Base-by-base conservation (phyloP, 1,139 yeast species). In the Pichia sp. region DNA sequence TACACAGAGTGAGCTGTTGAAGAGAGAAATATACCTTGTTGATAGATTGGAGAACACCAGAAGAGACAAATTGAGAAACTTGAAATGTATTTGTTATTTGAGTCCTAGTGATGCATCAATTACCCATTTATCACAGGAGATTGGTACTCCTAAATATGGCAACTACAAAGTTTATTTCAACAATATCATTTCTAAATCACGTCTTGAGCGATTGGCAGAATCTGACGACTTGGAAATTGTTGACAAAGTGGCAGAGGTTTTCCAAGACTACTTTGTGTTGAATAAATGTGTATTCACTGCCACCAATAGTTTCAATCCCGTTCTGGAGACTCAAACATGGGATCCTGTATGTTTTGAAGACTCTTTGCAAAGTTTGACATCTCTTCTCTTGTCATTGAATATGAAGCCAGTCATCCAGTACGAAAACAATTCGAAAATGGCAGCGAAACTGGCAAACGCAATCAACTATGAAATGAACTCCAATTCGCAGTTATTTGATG, bases 141-240 rank as follows among this genome's bases (percentile, higher is more conserved):
- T 92, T 45, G 66, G 75, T 37, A 69, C 72, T 45, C 98, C 98
- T 0, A 88, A 81, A 57, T 94, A 87, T 64, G 75, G 81, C 38
- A 72, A 71, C 35, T 92, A 92, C 62, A 82, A 81, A 55, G 62
- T 92, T 29, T 87, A 70, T 54, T 85, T 90, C 69, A 85, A 79
- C 61, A 88, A 88, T 61, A 69, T 79, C 28, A 73, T 88, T 33
- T 71, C 78, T 44, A 90, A 90, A 64, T 70, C 79, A 34, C 85
- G 85, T 51, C 64, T 92, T 53, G 99, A 94, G 60, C 72, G 84
- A 45, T 61, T 92, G 37, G 98, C 98, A 0, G 95, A 87, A 61
- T 77, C 86, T 3, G 99, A 92, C 62, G 94, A 86, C 58, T 72
- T 79, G 56, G 98, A 90, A 59, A 78, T 79, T 5, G 85, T 94